A percentile compares a stretch with the other conserved stretches of the same genome.
Conservation (phyloP, 2,329 filamentous ascomycete species). For the Cytospora leucostoma region DNA sequence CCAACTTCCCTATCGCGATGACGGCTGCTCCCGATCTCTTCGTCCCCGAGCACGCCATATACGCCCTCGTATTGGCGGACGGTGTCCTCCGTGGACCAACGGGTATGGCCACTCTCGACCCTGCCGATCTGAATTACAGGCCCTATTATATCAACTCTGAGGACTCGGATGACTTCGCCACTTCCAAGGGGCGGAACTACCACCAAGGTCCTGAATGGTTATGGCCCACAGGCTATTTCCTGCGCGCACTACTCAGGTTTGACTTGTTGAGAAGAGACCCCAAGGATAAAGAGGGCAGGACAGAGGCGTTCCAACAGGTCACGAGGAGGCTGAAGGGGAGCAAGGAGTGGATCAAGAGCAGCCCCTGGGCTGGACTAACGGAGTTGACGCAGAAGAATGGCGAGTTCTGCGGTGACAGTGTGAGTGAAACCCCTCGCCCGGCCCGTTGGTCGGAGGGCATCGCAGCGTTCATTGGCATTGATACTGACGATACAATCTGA, state of each 20-base stretch:
- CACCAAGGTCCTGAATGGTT: constrained; percentile 98
- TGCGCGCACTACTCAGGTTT: constrained; percentile 88
- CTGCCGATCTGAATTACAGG: constrained; percentile 86
- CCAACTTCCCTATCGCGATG: constrained; percentile 97
- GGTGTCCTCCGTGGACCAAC: constrained; percentile 78
- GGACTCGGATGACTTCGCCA: constrained; percentile 87
- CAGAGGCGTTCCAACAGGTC: constrained; percentile 93
- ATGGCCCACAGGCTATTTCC: constrained; percentile 95
- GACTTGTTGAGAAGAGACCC: constrained; percentile 71
- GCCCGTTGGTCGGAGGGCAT: too few species aligned
- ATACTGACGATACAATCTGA: constrained; percentile 11
- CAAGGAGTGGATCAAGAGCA: constrained; percentile 79
- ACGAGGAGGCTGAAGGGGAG: constrained; percentile 80
- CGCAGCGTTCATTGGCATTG: not conserved
- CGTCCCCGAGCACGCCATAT: constrained; percentile 72
- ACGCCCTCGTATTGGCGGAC: constrained; percentile 79
- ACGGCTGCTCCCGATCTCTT: constrained; percentile 89
- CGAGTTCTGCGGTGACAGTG: constrained; percentile 81
- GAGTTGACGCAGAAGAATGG: constrained; percentile 93
- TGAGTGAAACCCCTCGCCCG: constrained; percentile 48
- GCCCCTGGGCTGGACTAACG: constrained; percentile 84
- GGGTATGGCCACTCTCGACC: constrained; percentile 95
- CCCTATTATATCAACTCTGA: constrained; percentile 95
- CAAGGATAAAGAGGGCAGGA: constrained; percentile 61
- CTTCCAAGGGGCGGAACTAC: constrained; percentile 93